Conservation (phyloP, 2,329 filamentous ascomycete genomes). For the Rutstroemia sp. region DNA sequence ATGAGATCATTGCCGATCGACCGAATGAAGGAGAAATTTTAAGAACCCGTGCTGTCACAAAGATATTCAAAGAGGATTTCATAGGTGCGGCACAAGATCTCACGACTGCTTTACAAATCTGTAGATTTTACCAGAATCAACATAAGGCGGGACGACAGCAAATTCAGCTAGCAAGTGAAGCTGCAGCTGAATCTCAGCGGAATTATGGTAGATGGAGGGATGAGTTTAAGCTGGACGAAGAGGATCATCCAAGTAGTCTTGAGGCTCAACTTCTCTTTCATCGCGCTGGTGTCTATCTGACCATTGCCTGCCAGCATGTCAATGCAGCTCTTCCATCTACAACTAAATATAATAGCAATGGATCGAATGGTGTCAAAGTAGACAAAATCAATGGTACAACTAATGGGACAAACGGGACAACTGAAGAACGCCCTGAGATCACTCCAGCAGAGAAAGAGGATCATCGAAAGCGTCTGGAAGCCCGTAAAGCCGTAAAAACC, state of each 20-base stretch:
- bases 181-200: slow-evolving; percentile 27
- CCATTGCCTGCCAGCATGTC: slow-evolving; percentile 61
- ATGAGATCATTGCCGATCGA: slow-evolving; percentile 58
- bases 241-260: slow-evolving; percentile 66
- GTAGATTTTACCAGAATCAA: slow-evolving; percentile 28
- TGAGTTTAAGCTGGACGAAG: slow-evolving; percentile 46
- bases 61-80: slow-evolving; percentile 68
- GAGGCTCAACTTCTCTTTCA: slow-evolving; percentile 72
- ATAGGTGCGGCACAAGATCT: slow-evolving; percentile 63
- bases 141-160: slow-evolving; percentile 33
- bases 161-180: slow-evolving; percentile 42
- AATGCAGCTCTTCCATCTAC: slow-evolving; percentile 41
- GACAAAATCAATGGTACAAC: not conserved
- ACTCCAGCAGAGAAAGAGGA: slow-evolving; percentile 40
- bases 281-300: slow-evolving; percentile 64
- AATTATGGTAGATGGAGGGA: slow-evolving; percentile 34
- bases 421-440: slow-evolving; percentile 23
- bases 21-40: slow-evolving; percentile 59
- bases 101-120: slow-evolving; percentile 54
- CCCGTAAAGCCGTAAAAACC: slow-evolving; percentile 61
- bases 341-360: slow-evolving; percentile 12
- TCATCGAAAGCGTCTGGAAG: slow-evolving; percentile 41
- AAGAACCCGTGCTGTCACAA: slow-evolving; percentile 67
- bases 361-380: slow-evolving; percentile 12
- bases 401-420: slow-evolving; percentile 12